These are phyloP conservation scores for Pleurotus tuber-regium DNA, from an alignment of 768 basidiomycete genomes.

Conservation along the genomic window DNA sequence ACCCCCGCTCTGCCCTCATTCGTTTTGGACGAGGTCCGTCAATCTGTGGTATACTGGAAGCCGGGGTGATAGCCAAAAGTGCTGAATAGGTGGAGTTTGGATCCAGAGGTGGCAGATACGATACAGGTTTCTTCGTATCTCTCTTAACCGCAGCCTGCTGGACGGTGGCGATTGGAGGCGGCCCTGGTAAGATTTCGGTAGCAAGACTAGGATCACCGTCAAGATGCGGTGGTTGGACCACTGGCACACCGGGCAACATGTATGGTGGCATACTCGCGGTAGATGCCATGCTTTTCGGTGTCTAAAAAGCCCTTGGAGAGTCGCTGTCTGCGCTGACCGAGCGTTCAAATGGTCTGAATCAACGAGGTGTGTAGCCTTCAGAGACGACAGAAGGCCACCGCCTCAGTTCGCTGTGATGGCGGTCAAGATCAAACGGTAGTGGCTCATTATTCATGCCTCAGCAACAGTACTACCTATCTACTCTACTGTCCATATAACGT, in stretches of 20 bases:
- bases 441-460: slow-evolving; percentile 10
- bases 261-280: slow-evolving; percentile 70
- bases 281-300: slow-evolving; percentile 60
- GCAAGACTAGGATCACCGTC: slow-evolving; percentile 81
- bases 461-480: slow-evolving; percentile 8
- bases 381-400: not conserved
- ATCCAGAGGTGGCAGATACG: slow-evolving; percentile 82
- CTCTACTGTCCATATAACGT: not conserved
- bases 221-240: slow-evolving; percentile 75
- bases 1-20: slow-evolving; percentile 73
- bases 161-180: slow-evolving; percentile 69
- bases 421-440: slow-evolving; percentile 7
- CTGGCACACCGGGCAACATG: slow-evolving; percentile 69
- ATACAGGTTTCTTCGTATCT: slow-evolving; percentile 78
- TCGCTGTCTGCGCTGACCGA: not conserved
- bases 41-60: slow-evolving; percentile 48
- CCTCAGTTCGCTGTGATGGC: slow-evolving; percentile 10
- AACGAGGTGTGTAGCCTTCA: not conserved
- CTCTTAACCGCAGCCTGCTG: slow-evolving; percentile 73
- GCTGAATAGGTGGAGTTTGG: slow-evolving; percentile 88
- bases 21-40: slow-evolving; percentile 73
- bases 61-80: slow-evolving; percentile 63
- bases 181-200: slow-evolving; percentile 88
- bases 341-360: not conserved
- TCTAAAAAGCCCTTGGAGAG: not conserved